Evolutionary conservation across 129 eudicot species (phyloP).

Genomic region (Apium graveolens): DNA sequence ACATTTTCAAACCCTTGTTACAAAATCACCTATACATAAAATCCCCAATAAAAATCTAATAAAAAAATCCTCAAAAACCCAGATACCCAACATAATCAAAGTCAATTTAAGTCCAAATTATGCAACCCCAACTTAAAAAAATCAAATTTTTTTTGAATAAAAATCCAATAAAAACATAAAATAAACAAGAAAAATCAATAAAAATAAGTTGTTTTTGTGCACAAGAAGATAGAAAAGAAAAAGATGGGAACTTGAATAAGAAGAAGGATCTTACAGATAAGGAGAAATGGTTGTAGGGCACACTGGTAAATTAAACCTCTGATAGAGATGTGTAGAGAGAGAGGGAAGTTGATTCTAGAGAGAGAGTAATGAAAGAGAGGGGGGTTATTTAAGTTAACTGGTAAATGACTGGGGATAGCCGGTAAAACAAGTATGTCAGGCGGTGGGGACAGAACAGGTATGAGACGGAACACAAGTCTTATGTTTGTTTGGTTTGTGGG

Average conservation of each 20-base stretch:
- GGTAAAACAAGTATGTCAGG: constrained; percentile 28
- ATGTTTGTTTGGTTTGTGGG: constrained; percentile 4
- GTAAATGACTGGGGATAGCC: constrained; percentile 38
- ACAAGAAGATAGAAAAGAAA: not conserved
- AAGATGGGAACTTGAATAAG: not conserved
- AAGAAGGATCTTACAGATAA: constrained; percentile 24
- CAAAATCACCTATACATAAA: not conserved
- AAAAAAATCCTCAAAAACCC: constrained; percentile 1
- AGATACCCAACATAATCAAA: constrained; percentile 11
- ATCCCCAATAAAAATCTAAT: not conserved
- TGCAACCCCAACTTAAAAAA: constrained; percentile 16
- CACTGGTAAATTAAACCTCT: constrained; percentile 22
- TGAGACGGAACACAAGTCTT: constrained; percentile 11
- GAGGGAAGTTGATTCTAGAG: constrained; percentile 14
- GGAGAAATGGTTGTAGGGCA: constrained; percentile 22
- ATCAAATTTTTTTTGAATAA: no score
- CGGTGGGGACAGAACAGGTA: constrained; percentile 17
- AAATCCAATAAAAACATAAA: constrained; percentile 10
- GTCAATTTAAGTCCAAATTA: not conserved
- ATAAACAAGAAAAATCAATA: not conserved
- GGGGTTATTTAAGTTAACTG: constrained; percentile 13
- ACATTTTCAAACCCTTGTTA: not conserved
- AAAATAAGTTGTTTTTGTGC: not conserved
- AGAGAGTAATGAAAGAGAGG: constrained; percentile 7
- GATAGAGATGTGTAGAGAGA: constrained; percentile 17